These are phyloP conservation scores for Taphrina flavorubra DNA, from an alignment of 1,139 yeast genomes.

Conservation along the genomic window DNA sequence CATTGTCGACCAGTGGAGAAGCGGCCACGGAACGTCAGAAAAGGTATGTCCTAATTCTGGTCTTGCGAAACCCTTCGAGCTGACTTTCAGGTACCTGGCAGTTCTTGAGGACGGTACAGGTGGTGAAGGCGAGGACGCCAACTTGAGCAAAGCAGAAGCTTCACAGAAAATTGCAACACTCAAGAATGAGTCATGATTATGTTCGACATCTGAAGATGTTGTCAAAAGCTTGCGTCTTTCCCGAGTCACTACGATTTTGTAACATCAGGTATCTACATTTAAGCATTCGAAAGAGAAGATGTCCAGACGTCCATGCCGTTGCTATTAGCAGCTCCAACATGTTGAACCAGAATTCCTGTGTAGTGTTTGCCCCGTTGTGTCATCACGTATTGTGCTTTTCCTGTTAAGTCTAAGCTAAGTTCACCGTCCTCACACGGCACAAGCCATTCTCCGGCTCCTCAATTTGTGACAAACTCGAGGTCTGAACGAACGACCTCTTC, in stretches of 20 bases:
- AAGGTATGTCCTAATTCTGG: not conserved
- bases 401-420: too few relatives aligned
- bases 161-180: conserved; percentile 38
- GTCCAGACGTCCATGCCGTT: too few relatives aligned
- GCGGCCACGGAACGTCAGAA: conserved; percentile 31
- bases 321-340: too few relatives aligned
- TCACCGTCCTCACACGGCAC: too few relatives aligned
- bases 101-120: conserved; percentile 30
- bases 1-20: conserved; percentile 1
- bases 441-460: conserved; percentile 5
- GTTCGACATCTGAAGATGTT: too few relatives aligned
- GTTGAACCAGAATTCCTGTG: too few relatives aligned
- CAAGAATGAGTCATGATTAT: conserved; percentile 5
- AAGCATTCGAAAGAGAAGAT: too few relatives aligned
- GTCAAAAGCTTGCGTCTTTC: not conserved
- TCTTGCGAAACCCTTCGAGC: not conserved
- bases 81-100: conserved; percentile 22
- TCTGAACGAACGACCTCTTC: too few relatives aligned
- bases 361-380: too few relatives aligned
- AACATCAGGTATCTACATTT: not conserved
- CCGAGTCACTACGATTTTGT: not conserved
- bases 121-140: conserved; percentile 27
- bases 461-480: not conserved
- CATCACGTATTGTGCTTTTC: too few relatives aligned
- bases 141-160: conserved; percentile 36